Base-by-base conservation (phyloP, 2,329 filamentous ascomycete species). In the Diaporthe capsici region DNA sequence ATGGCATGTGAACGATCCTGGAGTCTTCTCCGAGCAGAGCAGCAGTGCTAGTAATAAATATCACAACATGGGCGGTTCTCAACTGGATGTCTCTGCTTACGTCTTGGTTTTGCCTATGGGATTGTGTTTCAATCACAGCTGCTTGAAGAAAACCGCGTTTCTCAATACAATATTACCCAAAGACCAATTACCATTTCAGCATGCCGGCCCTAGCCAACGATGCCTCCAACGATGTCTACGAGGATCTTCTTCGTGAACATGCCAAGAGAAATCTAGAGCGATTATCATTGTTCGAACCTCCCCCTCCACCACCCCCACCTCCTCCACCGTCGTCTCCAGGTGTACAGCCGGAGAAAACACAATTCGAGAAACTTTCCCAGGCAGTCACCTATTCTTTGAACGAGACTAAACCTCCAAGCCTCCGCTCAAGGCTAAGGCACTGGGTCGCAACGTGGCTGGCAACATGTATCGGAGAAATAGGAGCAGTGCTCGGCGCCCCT, bases 211-310 rank as follows among this genome's bases (percentile, higher is more conserved):
- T 65, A n/a, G 17, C 42, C 20, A 34, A 49, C 13, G 42, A 65
- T 13, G 8, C 47, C 15, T 65, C 42, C 20, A 34, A 49, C 28
- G 25, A 49, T 13, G 2, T 34, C 17, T 65, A 65, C 42, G 61
- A 65, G 42, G 7, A 4, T 9, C 42, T 65, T 15, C 17, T 65
- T 22, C 61, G 25, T 9, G 34, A 49, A 4, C 61, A 65, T 2
- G 42, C 61, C 25, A 49, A n/a, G 61, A 65, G 28, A n/a, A 65
- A 65, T 10, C 25, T 65, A 17, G 61, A 65, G 49, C 42, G 61
- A n/a, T 25, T 65, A 8, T 49, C 61, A 2, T 25, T 34, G 12
- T 49, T 47, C 10, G 42, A 65, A 17, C 42, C 61, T 12, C 61
- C 61, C 6, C 8, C 31, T 3, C 13, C 61, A 1, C 25, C 61